Evolutionary conservation across 768 basidiomycete species (phyloP).

Genomic region (Leucosporidium scottii): DNA sequence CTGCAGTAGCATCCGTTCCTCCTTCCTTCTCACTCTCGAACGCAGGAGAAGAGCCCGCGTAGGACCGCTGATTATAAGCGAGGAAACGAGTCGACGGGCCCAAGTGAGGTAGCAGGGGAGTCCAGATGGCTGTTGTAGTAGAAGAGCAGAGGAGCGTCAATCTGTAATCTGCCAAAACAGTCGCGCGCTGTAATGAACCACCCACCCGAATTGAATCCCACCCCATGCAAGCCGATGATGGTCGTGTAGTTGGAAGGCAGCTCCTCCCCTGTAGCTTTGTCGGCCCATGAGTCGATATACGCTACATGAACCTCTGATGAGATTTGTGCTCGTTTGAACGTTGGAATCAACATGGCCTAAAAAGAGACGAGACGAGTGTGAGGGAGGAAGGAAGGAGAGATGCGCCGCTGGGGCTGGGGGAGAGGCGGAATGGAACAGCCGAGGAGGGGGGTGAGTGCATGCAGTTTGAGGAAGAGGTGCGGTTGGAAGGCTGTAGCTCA

Average conservation of each 20-base stretch:
- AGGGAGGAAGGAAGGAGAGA: no score
- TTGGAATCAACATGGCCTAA: neutral
- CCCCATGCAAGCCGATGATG: conserved; percentile 25
- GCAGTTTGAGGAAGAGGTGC: no score
- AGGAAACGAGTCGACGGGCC: conserved; percentile 16
- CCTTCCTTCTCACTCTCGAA: neutral
- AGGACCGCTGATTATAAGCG: conserved; percentile 29
- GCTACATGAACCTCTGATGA: neutral
- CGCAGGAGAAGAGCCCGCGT: conserved; percentile 12
- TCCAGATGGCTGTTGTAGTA: conserved; percentile 31
- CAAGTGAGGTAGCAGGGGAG: conserved; percentile 19
- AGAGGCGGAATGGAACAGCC: no score
- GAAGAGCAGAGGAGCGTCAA: no score
- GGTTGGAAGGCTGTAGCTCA: no score
- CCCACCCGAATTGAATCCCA: conserved; percentile 28
- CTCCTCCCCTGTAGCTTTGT: neutral
- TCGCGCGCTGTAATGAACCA: no score
- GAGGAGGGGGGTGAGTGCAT: no score
- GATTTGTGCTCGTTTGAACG: neutral
- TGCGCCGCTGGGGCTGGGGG: no score
- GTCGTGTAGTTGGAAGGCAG: conserved; percentile 10
- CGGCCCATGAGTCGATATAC: conserved; percentile 20
- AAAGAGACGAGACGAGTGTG: no score
- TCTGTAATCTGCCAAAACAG: no score
- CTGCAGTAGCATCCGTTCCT: conserved; percentile 15